phyloP scores from a whole-genome alignment of 768 basidiomycete species.

The Agaricus subrufescens region DNA sequence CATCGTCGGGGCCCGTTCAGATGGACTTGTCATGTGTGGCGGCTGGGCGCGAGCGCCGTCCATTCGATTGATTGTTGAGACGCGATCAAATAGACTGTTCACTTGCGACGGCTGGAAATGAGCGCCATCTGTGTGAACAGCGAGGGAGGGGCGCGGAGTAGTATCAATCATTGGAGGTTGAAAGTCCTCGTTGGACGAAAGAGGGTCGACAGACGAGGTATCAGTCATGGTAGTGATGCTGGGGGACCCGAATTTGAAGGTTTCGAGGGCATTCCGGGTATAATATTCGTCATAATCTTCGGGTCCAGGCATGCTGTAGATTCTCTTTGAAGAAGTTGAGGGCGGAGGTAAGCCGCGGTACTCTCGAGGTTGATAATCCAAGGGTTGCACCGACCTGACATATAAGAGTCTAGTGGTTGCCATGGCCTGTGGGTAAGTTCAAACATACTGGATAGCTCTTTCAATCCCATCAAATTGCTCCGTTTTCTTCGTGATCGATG shows the following conservation, averaged over 20 bases:
- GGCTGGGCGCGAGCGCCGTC: conserved; percentile 24
- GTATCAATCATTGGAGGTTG: conserved; percentile 30
- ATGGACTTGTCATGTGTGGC: conserved; percentile 18
- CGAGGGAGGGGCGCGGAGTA: conserved; percentile 48
- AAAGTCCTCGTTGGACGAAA: conserved; percentile 30
- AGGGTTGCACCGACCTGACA: background rate
- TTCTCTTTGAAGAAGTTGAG: conserved; percentile 6
- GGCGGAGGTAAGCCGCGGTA: conserved; percentile 4
- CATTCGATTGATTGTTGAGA: background rate
- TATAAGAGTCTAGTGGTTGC: background rate
- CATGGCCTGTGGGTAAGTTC: background rate
- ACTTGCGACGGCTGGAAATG: conserved; percentile 29
- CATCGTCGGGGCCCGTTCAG: background rate
- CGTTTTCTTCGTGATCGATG: background rate
- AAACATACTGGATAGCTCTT: conserved; percentile 6
- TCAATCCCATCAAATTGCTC: background rate
- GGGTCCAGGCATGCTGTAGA: conserved; percentile 7
- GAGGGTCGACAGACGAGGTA: conserved; percentile 22
- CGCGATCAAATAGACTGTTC: background rate
- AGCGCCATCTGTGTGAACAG: conserved; percentile 19
- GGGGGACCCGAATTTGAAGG: conserved; percentile 44
- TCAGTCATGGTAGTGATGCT: conserved; percentile 27
- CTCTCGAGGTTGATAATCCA: conserved; percentile 8
- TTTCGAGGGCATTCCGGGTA: conserved; percentile 37
- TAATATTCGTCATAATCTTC: conserved; percentile 26